Evolutionary conservation across 345 rosid genomes (phyloP).

Genomic region (Anastatica hierochuntica): DNA sequence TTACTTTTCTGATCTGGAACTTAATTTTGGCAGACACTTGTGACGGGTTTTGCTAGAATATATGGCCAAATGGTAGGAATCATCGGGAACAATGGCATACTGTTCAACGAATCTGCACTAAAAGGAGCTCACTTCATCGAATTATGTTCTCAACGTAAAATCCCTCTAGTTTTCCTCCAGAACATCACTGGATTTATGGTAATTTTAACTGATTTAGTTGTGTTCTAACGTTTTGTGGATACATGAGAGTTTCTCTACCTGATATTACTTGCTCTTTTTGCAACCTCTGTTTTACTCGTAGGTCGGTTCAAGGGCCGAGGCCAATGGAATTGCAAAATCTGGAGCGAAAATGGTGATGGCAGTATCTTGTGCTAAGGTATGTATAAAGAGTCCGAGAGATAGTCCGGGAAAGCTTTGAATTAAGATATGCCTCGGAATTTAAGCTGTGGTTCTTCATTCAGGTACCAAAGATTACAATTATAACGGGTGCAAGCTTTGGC

Average conservation of each 20-base stretch:
- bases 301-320: constrained; percentile 98
- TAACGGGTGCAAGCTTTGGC: constrained; percentile 92
- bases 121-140: constrained; percentile 97
- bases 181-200: constrained; percentile 98
- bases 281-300: constrained; percentile 17
- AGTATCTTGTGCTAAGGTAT: constrained; percentile 89
- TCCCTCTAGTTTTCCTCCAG: constrained; percentile 86
- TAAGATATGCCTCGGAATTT: neutral
- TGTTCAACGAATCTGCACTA: constrained; percentile 86
- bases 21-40: constrained; percentile 59
- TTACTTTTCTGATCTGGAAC: neutral
- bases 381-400: neutral
- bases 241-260: neutral
- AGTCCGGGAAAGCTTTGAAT: too few species aligned
- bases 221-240: neutral
- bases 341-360: constrained; percentile 99
- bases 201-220: constrained; percentile 1
- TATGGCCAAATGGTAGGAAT: constrained; percentile 85
- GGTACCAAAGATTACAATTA: constrained; percentile 85
- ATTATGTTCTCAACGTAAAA: constrained; percentile 75
- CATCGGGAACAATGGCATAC: constrained; percentile 85
- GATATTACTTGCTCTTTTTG: neutral
- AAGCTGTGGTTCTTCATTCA: constrained; percentile 20
- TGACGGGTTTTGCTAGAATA: constrained; percentile 80
- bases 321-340: constrained; percentile 91